Evolutionary conservation across 2,329 filamentous ascomycete species (phyloP), one percentile per base, ranked within the genome.

Genomic region (Coniochaeta sp.): DNA sequence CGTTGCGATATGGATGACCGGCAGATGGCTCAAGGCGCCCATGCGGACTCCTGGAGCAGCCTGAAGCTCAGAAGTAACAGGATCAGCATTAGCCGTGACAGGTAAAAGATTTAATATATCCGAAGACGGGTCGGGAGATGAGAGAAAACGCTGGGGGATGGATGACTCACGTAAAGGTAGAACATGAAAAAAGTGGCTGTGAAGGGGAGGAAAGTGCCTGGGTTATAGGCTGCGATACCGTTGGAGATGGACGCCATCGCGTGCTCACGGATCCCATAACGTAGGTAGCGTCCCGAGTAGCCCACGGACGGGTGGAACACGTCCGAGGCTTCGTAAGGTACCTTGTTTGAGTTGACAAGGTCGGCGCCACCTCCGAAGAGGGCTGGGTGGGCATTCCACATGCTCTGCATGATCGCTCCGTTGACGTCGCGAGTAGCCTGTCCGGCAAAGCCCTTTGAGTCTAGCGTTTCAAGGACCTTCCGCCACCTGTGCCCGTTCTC

Each of bases 191-290:
- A 85, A 1, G 75, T 75, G 0, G 79, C 78, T 0, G 82, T 85
- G 24, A 84, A 71, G 0, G 82, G 82, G 14, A 85, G 65, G 63
- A 84, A 76, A 0, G 80, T 81, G 19, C 73, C 76, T 5, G 70
- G 75, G 50, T 71, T 71, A 61, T 73, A 84, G 1, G 85, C 85
- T 0, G 85, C 83, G 5, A 87, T 70, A 3, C 84, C 85, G 67
- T 84, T 84, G 10, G 79, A 77, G 28, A 84, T 81, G 38, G 79
- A 71, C 2, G 77, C 77, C 85, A 88, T 87, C 59, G 83, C 83
- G 66, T 86, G 83, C 64, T 86, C 83, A 6, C 84, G 79, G 59
- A 87, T 79, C 40, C 83, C 84, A 67, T 78, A 86, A 68, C 83
- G 83, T 62, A 86, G 79, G 64, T 84, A 85, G 1, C 83, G 77